A percentile compares a stretch with the other conserved stretches of the same genome.
These are phyloP conservation scores for Pythium oligandrum DNA, from an alignment of 352 stramenopile species.

Conservation along the genomic window DNA sequence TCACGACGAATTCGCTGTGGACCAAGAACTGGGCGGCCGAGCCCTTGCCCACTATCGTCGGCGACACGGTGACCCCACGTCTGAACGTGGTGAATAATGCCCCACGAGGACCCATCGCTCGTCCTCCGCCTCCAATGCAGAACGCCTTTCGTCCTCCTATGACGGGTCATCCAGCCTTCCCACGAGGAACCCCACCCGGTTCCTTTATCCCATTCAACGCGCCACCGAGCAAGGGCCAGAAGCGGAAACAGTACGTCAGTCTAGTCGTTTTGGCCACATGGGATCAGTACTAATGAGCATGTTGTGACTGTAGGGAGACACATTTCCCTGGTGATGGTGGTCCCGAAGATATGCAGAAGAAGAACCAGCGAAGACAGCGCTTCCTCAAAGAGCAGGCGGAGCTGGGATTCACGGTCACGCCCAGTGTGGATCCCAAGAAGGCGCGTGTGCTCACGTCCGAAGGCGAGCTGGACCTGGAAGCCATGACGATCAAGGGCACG, in stretches of 20 bases:
- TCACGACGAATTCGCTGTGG: constrained; percentile 81
- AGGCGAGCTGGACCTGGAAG: constrained; percentile 78
- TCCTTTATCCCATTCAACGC: constrained; percentile 50
- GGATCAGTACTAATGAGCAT: neutral
- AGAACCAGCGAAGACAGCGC: constrained; percentile 67
- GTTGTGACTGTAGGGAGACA: neutral
- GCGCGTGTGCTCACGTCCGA: constrained; percentile 72
- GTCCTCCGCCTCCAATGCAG: constrained; percentile 5
- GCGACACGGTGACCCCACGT: constrained; percentile 25
- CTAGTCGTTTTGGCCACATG: neutral
- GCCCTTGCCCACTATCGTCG: constrained; percentile 63
- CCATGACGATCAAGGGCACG: constrained; percentile 93
- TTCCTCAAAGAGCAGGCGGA: constrained; percentile 75
- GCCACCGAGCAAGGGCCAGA: constrained; percentile 43
- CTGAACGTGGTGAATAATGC: constrained; percentile 15
- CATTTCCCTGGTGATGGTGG: neutral
- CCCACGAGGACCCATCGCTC: constrained; percentile 4
- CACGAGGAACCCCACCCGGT: constrained; percentile 21
- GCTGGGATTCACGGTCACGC: constrained; percentile 53
- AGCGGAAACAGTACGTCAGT: constrained; percentile 59
- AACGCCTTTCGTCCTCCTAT: constrained; percentile 5
- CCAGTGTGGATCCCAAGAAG: constrained; percentile 63
- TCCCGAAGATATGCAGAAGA: constrained; percentile 50
- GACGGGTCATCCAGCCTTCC: constrained; percentile 18
- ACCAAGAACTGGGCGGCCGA: constrained; percentile 81